Conservation (phyloP, 345 rosid species). For the Acer campestre region DNA sequence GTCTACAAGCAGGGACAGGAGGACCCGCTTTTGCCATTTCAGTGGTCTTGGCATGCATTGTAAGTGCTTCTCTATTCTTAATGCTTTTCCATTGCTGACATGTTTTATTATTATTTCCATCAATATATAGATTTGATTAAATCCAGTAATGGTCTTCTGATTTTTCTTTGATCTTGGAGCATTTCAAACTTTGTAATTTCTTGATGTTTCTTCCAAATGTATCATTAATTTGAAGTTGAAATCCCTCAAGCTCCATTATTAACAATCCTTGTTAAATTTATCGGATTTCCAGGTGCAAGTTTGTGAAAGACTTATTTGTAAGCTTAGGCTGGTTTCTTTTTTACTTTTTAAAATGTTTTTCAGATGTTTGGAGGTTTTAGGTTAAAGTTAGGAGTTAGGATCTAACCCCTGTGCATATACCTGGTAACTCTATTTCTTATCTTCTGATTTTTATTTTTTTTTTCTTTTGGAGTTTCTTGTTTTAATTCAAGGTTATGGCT, state of each 20-base stretch:
- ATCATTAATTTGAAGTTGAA: background rate
- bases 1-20: slow-evolving; percentile 76
- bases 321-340: background rate
- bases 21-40: slow-evolving; percentile 85
- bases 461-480: background rate
- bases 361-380: background rate
- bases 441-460: background rate
- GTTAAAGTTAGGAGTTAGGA: background rate
- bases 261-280: background rate
- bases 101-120: background rate
- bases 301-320: background rate
- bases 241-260: background rate
- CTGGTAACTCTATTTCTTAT: background rate
- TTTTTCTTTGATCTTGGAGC: background rate
- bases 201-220: background rate
- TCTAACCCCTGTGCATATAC: background rate
- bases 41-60: slow-evolving; percentile 82
- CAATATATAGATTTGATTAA: background rate
- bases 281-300: background rate
- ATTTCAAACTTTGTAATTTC: background rate
- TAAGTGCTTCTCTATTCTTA: slow-evolving; percentile 39
- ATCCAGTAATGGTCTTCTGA: background rate
- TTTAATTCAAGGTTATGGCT: background rate
- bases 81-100: slow-evolving; percentile 1
- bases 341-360: background rate